Base-by-base conservation (phyloP, 164 flowering plant genomes). In the Vitis rotundifolia region DNA sequence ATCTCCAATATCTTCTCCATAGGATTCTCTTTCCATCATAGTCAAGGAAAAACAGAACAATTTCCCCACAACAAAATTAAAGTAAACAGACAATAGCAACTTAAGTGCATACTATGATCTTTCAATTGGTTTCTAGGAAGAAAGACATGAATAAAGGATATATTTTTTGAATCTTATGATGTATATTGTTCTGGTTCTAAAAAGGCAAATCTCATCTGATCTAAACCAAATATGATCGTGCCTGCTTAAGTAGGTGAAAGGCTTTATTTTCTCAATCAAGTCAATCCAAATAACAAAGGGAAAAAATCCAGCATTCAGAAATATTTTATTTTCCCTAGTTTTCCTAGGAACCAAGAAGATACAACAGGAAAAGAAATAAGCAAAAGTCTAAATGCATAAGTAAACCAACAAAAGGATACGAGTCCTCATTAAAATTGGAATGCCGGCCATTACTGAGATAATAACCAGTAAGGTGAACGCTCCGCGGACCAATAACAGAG, bases 401-500 rank as follows among this genome's bases (percentile, higher is more conserved):
- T 3, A 56, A 61, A 16, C 2, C 15, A 66, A 59, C 3, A 53
- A 57, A 76, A 82, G 88, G 85, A 88, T 86, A 84, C 87, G 82
- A 62, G 11, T 80, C 81, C 66, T 81, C 83, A 37, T 78, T 49
- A 0, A 14, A 49, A 61, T 12, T 50, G 2, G 49, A 59, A 63
- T 37, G 64, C 19, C 49, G 72, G 49, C 49, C 61, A 22, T 60
- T 16, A 8, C 67, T 54, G 37, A 81, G 64, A 65, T 68, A 85
- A 70, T 77, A 87, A 31, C 93, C 91, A 62, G 84, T 69, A 22
- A 89, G 85, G 69, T 80, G 78, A 50, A 86, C 86, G 54, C 85
- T 81, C 9, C 81, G 77, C 54, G 86, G 85, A 49, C 93, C 91
- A 71, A 89, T 63, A 49, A 87, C 88, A 1, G 90, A 86, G 67